These are phyloP conservation scores for Cryptococcus sp. DNA, from an alignment of 1,284 basidiomycete genomes.

Conservation along the genomic window DNA sequence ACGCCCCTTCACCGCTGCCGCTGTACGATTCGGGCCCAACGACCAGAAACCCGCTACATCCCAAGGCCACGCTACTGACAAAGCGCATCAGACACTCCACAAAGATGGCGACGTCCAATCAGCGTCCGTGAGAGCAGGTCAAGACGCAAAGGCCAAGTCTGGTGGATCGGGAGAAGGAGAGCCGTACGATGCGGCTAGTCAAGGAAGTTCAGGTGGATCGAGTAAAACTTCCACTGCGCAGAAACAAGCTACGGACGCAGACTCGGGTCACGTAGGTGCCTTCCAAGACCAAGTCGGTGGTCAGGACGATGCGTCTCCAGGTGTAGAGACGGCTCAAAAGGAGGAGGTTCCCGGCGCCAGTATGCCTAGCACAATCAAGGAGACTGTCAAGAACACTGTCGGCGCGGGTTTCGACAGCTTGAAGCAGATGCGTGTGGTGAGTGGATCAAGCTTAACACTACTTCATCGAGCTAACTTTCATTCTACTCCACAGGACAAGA, in stretches of 20 bases:
- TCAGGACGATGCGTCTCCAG: conserved; percentile 25
- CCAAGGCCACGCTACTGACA: conserved; percentile 39
- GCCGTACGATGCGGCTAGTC: conserved; percentile 34
- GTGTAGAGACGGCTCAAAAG: conserved; percentile 33
- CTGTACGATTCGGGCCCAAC: neutral
- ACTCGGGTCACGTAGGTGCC: conserved; percentile 17
- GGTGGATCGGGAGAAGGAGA: conserved; percentile 18
- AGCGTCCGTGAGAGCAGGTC: conserved; percentile 26
- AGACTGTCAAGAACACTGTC: conserved; percentile 23
- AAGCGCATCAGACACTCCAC: conserved; percentile 27
- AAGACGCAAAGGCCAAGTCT: conserved; percentile 24
- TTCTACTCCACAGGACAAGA: conserved; percentile 20
- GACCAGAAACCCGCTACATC: conserved; percentile 15
- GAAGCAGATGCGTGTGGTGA: conserved; percentile 22
- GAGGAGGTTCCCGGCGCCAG: conserved; percentile 28
- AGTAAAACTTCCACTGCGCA: conserved; percentile 24
- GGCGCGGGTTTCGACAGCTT: conserved; percentile 17
- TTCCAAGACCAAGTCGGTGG: conserved; percentile 41
- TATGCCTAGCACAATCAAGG: conserved; percentile 9
- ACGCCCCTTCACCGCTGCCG: neutral
- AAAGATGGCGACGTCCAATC: conserved; percentile 35
- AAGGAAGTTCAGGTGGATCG: conserved; percentile 29
- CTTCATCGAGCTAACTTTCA: neutral
- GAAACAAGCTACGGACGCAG: conserved; percentile 7
- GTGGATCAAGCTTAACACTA: conserved; percentile 7